Evolutionary conservation across 306 rosid genomes (phyloP).

Genomic region (Prunus kanzakura): DNA sequence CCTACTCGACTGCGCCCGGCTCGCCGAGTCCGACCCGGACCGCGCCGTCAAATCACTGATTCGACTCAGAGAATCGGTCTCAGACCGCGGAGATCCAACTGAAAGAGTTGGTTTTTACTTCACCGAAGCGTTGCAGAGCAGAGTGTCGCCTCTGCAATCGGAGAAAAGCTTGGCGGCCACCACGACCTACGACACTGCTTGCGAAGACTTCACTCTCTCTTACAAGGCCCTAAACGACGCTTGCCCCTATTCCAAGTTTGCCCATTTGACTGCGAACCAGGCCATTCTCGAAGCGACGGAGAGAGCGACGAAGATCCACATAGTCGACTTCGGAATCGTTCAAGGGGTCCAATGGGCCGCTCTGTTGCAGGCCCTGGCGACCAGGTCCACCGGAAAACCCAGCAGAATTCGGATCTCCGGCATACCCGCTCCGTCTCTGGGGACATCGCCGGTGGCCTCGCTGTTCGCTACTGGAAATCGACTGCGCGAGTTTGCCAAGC

Average conservation of each 20-base stretch:
- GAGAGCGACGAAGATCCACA: constrained; percentile 58
- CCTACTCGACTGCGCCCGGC: constrained; percentile 58
- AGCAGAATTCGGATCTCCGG: constrained; percentile 65
- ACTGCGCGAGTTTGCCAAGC: constrained; percentile 68
- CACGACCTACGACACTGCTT: constrained; percentile 17
- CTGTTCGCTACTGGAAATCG: constrained; percentile 78
- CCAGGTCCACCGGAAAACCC: constrained; percentile 84
- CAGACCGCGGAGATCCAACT: constrained; percentile 77
- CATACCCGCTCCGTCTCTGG: constrained; percentile 76
- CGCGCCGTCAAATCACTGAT: constrained; percentile 54
- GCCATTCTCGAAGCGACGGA: constrained; percentile 88
- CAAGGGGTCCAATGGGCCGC: constrained; percentile 99
- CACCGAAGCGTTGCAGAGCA: constrained; percentile 51
- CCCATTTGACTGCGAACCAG: constrained; percentile 92
- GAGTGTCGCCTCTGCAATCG: constrained; percentile 25
- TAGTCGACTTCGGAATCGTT: constrained; percentile 86
- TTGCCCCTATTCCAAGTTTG: constrained; percentile 89
- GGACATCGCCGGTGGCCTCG: constrained; percentile 50
- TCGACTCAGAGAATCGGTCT: constrained; percentile 46
- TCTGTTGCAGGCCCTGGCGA: constrained; percentile 80
- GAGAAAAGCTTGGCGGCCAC: constrained; percentile 17
- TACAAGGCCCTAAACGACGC: constrained; percentile 91
- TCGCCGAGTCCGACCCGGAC: constrained; percentile 52
- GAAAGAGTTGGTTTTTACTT: constrained; percentile 72
- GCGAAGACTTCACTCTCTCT: constrained; percentile 65